phyloP scores from a whole-genome alignment of 768 basidiomycete genomes.

The Guyanaporus albipodus region DNA sequence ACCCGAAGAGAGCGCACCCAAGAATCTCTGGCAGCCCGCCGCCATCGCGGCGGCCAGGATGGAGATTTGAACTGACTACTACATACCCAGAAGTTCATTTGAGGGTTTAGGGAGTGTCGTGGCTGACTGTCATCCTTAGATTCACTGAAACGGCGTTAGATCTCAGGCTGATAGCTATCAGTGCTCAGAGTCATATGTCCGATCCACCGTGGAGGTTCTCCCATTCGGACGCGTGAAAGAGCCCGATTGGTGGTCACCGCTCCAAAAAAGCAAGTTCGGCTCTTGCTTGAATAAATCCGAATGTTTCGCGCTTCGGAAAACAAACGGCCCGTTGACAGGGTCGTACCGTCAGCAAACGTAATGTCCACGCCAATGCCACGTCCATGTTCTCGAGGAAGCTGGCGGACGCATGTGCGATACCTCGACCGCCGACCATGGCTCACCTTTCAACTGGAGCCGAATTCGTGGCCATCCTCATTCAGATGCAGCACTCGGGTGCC shows the following conservation, averaged over 20 bases:
- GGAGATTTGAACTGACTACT: slow-evolving; percentile 15
- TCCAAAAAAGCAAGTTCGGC: slow-evolving; percentile 16
- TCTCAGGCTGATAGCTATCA: slow-evolving; percentile 2
- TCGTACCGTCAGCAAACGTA: slow-evolving; percentile 14
- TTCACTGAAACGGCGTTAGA: slow-evolving; percentile 17
- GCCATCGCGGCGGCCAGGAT: slow-evolving; percentile 26
- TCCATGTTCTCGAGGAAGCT: neutral
- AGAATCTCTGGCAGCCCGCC: slow-evolving; percentile 16
- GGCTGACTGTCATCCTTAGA: slow-evolving; percentile 8
- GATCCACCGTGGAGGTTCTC: too few species aligned
- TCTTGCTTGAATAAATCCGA: neutral
- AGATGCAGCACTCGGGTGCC: slow-evolving; percentile 4
- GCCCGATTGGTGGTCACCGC: neutral
- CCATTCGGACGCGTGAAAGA: neutral
- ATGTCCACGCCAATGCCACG: slow-evolving; percentile 7
- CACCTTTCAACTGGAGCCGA: neutral
- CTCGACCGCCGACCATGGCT: neutral
- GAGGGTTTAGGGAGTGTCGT: neutral
- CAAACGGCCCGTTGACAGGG: slow-evolving; percentile 12
- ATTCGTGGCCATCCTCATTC: neutral
- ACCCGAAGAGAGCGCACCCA: slow-evolving; percentile 19
- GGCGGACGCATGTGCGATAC: slow-evolving; percentile 3
- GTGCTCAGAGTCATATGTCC: too few species aligned
- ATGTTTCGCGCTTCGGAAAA: slow-evolving; percentile 3
- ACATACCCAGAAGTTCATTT: slow-evolving; percentile 4